Conservation (phyloP, 2,329 filamentous ascomycete species). For the Cladosporium sp. region DNA sequence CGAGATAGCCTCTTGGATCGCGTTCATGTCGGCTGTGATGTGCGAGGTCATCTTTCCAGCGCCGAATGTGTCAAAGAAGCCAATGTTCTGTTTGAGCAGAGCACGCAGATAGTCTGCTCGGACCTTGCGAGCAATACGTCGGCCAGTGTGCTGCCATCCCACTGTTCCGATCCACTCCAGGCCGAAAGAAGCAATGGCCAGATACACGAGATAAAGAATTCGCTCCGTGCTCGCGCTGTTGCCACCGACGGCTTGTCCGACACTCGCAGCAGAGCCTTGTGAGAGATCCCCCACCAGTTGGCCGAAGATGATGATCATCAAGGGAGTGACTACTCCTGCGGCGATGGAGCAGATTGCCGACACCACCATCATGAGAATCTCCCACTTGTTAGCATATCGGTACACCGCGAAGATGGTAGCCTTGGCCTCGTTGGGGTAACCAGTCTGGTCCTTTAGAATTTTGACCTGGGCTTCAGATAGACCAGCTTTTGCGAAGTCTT, state of each 20-base stretch:
- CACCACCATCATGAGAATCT: slow-evolving; percentile 14
- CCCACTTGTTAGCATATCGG: background rate
- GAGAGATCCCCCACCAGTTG: slow-evolving; percentile 43
- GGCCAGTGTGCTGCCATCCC: slow-evolving; percentile 47
- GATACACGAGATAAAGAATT: slow-evolving; percentile 41
- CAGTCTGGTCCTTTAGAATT: slow-evolving; percentile 10
- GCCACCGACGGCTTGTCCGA: slow-evolving; percentile 34
- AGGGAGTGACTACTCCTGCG: slow-evolving; percentile 37
- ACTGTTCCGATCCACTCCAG: slow-evolving; percentile 39
- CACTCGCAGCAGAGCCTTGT: slow-evolving; percentile 43
- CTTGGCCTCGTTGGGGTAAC: slow-evolving; percentile 2
- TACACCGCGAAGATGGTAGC: slow-evolving; percentile 10
- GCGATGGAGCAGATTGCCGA: slow-evolving; percentile 35
- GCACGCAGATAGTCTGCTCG: slow-evolving; percentile 44
- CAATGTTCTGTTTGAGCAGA: slow-evolving; percentile 48
- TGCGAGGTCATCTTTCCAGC: slow-evolving; percentile 47
- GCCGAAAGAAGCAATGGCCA: slow-evolving; percentile 46
- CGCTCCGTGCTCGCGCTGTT: slow-evolving; percentile 34
- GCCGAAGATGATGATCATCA: slow-evolving; percentile 44
- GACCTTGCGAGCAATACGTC: slow-evolving; percentile 45
- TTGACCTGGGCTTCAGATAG: slow-evolving; percentile 10
- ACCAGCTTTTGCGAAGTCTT: slow-evolving; percentile 4
- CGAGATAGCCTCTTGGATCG: slow-evolving; percentile 41
- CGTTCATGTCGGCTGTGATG: slow-evolving; percentile 43
- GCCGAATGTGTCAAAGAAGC: slow-evolving; percentile 51